Conservation (phyloP, 1,284 basidiomycete species). For the Exobasidium rhododendri region DNA sequence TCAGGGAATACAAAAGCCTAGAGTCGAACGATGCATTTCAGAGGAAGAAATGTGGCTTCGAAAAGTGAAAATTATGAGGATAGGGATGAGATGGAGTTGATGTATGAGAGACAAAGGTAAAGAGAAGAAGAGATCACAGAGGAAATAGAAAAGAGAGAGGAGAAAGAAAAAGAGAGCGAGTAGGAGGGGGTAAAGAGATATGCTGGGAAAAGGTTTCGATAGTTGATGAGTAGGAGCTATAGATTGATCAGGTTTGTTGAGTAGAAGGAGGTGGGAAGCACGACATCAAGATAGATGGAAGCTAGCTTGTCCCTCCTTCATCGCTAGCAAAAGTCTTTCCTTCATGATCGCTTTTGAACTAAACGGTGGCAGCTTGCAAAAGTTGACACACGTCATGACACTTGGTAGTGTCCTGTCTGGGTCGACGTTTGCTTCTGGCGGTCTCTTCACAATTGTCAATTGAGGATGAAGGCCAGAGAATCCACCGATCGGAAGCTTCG, state of each 20-base stretch:
- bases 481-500: conserved; percentile 70
- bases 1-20: too few species aligned
- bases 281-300: conserved; percentile 54
- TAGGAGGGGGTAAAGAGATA: too few species aligned
- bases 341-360: conserved; percentile 45
- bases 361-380: conserved; percentile 53
- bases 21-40: too few species aligned
- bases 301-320: conserved; percentile 48
- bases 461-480: conserved; percentile 92
- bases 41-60: too few species aligned
- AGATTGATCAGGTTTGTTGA: too few species aligned
- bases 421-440: conserved; percentile 71
- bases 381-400: conserved; percentile 97
- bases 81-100: too few species aligned
- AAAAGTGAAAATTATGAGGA: too few species aligned
- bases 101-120: too few species aligned
- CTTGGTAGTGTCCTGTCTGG: conserved; percentile 94
- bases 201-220: too few species aligned
- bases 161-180: not conserved
- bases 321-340: conserved; percentile 40
- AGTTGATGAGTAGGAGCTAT: too few species aligned
- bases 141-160: not conserved
- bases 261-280: too few species aligned
- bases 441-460: conserved; percentile 94
- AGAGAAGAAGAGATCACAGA: too few species aligned